Base-by-base conservation (phyloP, 805 yeast species). In the Lipomyces spencermartinsiae region DNA sequence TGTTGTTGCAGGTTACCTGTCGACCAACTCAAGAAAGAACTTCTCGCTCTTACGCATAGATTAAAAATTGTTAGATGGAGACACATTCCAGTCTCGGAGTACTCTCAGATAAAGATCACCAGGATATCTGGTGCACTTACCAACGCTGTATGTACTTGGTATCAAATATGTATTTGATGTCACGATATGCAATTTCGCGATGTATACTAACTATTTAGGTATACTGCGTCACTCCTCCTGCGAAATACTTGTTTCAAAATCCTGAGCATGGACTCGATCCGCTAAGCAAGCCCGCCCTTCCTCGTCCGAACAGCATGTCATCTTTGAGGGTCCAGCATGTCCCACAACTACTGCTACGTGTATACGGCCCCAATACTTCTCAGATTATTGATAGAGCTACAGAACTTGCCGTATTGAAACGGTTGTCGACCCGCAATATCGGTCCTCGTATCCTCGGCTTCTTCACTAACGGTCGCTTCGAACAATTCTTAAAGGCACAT, bases 41-140 rank as follows among this genome's bases (percentile, higher is more conserved):
- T 68, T 5, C 31, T 68, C 49, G 31, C 25, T 22, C 46, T 68
- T 25, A 59, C 63, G 25, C 71, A 67, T 57, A 43, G 65, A 22
- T 53, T 95, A 66, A 83, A 83, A 64, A 87, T 95, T 56, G 85
- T 92, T 43, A 89, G 90, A 77, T 95, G 99, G 99, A 86, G 88
- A 73, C 83, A 83, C 69, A 83, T 88, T 10, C 71, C 74, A 31
- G 31, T 73, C 74, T 77, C 84, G 22, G 73, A 70, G n/a, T 81
- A 80, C 25, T 55, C 65, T 10, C 78, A 81, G 51, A 78, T 94
- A 53, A 81, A 79, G 29, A 78, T 93, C 25, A 82, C 80, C 54
- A 84, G 97, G 71, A 92, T 95, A 61, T 86, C 91, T 49, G 98
- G 99, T 25, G 99, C 99, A 0, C 83, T 95, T 77, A 95, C 98